Conservation (phyloP, 176 grass and related monocot species). For the Aegilops longissima region DNA sequence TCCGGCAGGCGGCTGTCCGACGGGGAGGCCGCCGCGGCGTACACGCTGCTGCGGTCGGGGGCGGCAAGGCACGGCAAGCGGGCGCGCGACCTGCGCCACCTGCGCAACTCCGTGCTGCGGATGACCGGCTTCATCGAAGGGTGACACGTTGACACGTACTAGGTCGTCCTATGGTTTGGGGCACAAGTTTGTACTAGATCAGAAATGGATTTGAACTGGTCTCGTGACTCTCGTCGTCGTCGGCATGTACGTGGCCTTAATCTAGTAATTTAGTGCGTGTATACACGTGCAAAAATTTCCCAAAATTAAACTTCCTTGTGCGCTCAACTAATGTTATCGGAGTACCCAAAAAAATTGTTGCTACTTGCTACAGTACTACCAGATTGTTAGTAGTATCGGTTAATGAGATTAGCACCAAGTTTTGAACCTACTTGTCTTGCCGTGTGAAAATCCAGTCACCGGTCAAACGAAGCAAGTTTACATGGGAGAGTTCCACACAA, state of each 20-base stretch:
- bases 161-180: background rate
- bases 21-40: constrained; percentile 8
- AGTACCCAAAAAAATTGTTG: too few species aligned
- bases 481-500: too few species aligned
- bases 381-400: too few species aligned
- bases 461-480: background rate
- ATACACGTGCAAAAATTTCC: too few species aligned
- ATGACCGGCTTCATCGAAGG: constrained; percentile 83
- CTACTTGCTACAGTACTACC: too few species aligned
- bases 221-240: too few species aligned
- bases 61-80: constrained; percentile 30
- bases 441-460: constrained; percentile 21
- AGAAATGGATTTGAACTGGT: too few species aligned
- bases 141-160: background rate
- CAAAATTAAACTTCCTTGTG: too few species aligned
- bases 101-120: constrained; percentile 57
- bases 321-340: too few species aligned
- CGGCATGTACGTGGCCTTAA: too few species aligned
- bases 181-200: too few species aligned
- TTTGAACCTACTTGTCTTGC: background rate
- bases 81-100: constrained; percentile 54
- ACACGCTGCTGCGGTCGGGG: constrained; percentile 47
- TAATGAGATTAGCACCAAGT: background rate
- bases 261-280: too few species aligned
- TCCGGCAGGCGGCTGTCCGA: constrained; percentile 21